These are phyloP conservation scores for Cucurbita maxima DNA, from an alignment of 306 rosid species.

Conservation along the genomic window DNA sequence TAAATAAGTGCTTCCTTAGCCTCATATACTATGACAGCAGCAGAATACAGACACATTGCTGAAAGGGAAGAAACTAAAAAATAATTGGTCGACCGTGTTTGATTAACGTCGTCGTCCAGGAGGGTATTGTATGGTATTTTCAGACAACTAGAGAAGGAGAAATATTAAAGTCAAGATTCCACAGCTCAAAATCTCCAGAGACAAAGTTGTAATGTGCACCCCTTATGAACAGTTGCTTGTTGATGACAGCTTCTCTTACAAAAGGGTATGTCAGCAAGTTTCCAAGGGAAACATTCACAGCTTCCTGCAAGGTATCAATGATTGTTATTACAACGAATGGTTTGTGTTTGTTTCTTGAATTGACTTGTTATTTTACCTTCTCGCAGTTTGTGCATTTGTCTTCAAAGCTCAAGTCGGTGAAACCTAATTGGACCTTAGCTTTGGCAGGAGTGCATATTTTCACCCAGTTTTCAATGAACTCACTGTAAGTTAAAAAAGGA, in stretches of 20 bases:
- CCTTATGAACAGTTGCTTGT: slow-evolving; percentile 41
- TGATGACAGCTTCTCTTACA: slow-evolving; percentile 46
- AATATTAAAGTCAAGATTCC: slow-evolving; percentile 64
- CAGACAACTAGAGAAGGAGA: slow-evolving; percentile 19
- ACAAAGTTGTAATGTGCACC: slow-evolving; percentile 88
- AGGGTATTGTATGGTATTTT: not conserved
- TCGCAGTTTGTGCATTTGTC: slow-evolving; percentile 74
- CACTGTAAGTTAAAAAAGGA: slow-evolving; percentile 25
- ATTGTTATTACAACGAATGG: not conserved
- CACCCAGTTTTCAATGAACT: slow-evolving; percentile 89
- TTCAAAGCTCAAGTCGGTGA: slow-evolving; percentile 23
- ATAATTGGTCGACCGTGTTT: not conserved
- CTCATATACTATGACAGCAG: not conserved
- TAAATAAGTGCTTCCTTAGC: not conserved
- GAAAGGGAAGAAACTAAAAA: not conserved
- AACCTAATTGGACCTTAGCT: slow-evolving; percentile 33
- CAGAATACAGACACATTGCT: not conserved
- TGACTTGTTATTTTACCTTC: slow-evolving; percentile 30
- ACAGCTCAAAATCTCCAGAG: slow-evolving; percentile 50
- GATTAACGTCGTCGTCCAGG: not conserved
- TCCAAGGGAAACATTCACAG: slow-evolving; percentile 86
- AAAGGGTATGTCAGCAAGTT: slow-evolving; percentile 76
- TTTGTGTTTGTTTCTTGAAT: too few relatives aligned
- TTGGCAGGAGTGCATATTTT: slow-evolving; percentile 62
- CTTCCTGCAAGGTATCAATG: slow-evolving; percentile 41